Percentiles rank a stretch among this genome's conserved stretches.
phyloP scores from a whole-genome alignment of 768 basidiomycete genomes.

The Amanita thiersii region DNA sequence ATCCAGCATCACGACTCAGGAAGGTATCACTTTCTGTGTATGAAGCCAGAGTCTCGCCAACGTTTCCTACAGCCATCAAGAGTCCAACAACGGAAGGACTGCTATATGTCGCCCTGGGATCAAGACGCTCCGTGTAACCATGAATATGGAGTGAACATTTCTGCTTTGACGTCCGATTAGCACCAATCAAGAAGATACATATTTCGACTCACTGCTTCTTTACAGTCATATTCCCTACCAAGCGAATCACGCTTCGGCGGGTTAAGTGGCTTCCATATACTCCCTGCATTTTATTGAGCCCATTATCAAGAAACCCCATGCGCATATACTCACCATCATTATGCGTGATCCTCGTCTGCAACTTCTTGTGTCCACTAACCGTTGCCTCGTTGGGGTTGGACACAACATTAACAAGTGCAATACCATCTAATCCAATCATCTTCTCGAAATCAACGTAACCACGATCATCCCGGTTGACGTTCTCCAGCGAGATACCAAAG shows the following conservation, averaged over 20 bases:
- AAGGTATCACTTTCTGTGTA: conserved; percentile 93
- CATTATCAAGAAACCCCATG: not conserved
- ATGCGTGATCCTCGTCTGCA: conserved; percentile 88
- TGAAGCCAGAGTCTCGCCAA: conserved; percentile 71
- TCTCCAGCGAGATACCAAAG: conserved; percentile 78
- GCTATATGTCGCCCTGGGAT: conserved; percentile 89
- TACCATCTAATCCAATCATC: conserved; percentile 91
- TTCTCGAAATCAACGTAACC: conserved; percentile 99
- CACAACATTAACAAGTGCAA: conserved; percentile 89
- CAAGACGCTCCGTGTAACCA: conserved; percentile 89
- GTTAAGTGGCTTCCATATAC: conserved; percentile 76
- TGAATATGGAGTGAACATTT: conserved; percentile 86
- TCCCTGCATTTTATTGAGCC: conserved; percentile 37
- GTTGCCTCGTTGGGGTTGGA: conserved; percentile 71
- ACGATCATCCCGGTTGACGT: conserved; percentile 81
- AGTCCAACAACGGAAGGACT: conserved; percentile 89
- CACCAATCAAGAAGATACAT: not conserved
- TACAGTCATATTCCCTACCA: conserved; percentile 64
- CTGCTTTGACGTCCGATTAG: conserved; percentile 26
- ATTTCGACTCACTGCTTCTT: conserved; percentile 42
- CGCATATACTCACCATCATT: conserved; percentile 84
- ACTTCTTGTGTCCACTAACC: conserved; percentile 59
- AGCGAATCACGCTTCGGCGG: conserved; percentile 75
- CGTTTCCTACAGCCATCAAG: conserved; percentile 94
- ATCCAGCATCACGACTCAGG: conserved; percentile 92